These are phyloP conservation scores for Fusarium scirpi DNA, from an alignment of 2,329 filamentous ascomycete genomes.

Conservation along the genomic window DNA sequence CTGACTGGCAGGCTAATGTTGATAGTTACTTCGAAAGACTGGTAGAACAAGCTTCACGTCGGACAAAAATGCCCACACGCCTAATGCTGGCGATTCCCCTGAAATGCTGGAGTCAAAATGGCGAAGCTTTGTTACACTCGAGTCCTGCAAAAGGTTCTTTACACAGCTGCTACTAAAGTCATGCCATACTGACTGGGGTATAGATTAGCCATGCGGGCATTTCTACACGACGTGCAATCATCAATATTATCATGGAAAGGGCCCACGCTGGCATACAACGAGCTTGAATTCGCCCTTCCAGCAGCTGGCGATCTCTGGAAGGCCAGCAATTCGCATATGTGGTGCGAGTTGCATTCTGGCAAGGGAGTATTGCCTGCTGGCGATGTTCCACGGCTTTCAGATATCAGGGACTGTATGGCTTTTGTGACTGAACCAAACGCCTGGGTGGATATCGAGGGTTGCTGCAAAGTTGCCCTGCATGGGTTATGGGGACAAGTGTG, in stretches of 20 bases:
- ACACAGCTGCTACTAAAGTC: neutral
- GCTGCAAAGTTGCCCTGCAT: conserved; percentile 34
- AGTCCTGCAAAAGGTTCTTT: conserved; percentile 43
- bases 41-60: conserved; percentile 39
- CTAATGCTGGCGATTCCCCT: conserved; percentile 26
- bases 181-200: conserved; percentile 19
- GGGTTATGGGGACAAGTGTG: conserved; percentile 46
- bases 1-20: conserved; percentile 11
- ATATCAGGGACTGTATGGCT: conserved; percentile 31
- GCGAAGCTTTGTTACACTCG: conserved; percentile 32
- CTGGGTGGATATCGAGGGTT: conserved; percentile 38
- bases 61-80: conserved; percentile 28
- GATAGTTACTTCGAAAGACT: conserved; percentile 40
- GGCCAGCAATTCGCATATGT: conserved; percentile 33
- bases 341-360: conserved; percentile 33
- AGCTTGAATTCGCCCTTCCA: conserved; percentile 40
- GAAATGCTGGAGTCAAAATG: conserved; percentile 42
- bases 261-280: conserved; percentile 40
- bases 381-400: conserved; percentile 35
- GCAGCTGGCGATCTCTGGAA: conserved; percentile 42
- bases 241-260: conserved; percentile 41
- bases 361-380: conserved; percentile 21
- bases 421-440: conserved; percentile 35
- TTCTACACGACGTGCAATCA: conserved; percentile 42
- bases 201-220: conserved; percentile 42